phyloP scores from a whole-genome alignment of 2,329 filamentous ascomycete species.

The Akanthomyces uredinophilus region DNA sequence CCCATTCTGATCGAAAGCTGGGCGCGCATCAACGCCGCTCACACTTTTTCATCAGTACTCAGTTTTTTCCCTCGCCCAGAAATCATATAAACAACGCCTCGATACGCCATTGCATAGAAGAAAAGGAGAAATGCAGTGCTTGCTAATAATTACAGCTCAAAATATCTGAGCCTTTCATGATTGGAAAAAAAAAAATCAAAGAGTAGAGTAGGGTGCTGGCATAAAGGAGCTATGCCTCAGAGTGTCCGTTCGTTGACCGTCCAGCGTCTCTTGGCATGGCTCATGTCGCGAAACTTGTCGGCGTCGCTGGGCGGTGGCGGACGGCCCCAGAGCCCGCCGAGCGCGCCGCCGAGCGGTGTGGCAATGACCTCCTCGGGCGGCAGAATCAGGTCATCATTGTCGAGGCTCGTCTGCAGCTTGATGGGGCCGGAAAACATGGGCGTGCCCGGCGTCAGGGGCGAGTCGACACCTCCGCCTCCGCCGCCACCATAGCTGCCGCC shows the following conservation, averaged over 20 bases:
- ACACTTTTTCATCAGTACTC: too few relatives aligned
- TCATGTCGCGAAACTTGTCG: conserved; percentile 42
- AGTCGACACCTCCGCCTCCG: background rate
- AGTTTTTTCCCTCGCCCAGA: too few relatives aligned
- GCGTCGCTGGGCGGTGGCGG: conserved; percentile 40
- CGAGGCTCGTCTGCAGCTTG: conserved; percentile 29
- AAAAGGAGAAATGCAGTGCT: background rate
- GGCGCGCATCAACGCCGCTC: too few relatives aligned
- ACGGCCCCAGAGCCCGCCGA: conserved; percentile 41
- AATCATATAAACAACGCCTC: background rate
- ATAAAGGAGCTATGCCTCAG: background rate
- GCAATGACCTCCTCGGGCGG: conserved; percentile 26
- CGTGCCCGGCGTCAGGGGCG: background rate
- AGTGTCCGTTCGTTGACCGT: conserved; percentile 44
- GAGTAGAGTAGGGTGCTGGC: background rate
- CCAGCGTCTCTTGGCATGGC: conserved; percentile 49
- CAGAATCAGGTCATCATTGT: conserved; percentile 24
- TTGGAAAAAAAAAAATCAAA: background rate
- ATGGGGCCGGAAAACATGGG: conserved; percentile 32
- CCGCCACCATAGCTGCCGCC: background rate
- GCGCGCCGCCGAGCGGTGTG: conserved; percentile 33
- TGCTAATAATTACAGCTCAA: background rate
- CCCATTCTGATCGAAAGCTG: too few relatives aligned
- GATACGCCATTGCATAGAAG: background rate
- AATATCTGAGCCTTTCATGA: background rate